phyloP scores from a whole-genome alignment of 495 filamentous ascomycete genomes.

The Hyaloscypha variabilis region DNA sequence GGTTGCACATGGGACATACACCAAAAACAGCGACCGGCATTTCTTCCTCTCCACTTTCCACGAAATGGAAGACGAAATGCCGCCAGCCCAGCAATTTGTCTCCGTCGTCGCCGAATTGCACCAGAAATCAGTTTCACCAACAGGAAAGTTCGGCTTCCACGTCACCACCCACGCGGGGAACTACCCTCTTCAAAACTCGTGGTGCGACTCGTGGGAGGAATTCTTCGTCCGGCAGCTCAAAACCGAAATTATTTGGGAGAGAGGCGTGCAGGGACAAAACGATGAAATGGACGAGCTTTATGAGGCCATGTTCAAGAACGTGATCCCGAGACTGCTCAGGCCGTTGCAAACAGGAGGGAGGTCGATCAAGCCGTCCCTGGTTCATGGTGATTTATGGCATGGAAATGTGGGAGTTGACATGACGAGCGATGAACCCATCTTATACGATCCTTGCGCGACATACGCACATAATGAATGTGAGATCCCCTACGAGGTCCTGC shows the following conservation, averaged over 20 bases:
- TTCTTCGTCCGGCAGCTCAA: slow-evolving; percentile 28
- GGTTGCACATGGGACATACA: slow-evolving; percentile 45
- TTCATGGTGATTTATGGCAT: slow-evolving; percentile 42
- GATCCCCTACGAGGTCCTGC: too few relatives aligned
- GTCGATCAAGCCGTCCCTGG: slow-evolving; percentile 35
- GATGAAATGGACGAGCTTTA: slow-evolving; percentile 25
- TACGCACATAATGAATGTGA: slow-evolving; percentile 50
- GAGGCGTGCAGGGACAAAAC: slow-evolving; percentile 19
- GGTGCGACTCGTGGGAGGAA: slow-evolving; percentile 29
- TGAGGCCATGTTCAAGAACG: slow-evolving; percentile 14
- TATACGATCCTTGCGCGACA: slow-evolving; percentile 49
- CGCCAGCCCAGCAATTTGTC: slow-evolving; percentile 44
- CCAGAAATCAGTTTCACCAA: slow-evolving; percentile 42
- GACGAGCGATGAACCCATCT: slow-evolving; percentile 34
- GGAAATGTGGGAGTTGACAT: slow-evolving; percentile 39
- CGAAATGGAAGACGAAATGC: slow-evolving; percentile 21
- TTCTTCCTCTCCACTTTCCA: slow-evolving; percentile 28
- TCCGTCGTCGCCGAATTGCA: slow-evolving; percentile 45
- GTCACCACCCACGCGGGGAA: slow-evolving; percentile 37
- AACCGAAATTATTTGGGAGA: slow-evolving; percentile 27
- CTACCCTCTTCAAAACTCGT: neutral
- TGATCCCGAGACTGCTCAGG: slow-evolving; percentile 35
- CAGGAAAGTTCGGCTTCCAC: slow-evolving; percentile 55
- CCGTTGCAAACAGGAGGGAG: slow-evolving; percentile 31
- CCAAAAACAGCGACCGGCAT: slow-evolving; percentile 10